phyloP scores from a whole-genome alignment of 257 asterid species.

The Nicotiana tomentosiformis region DNA sequence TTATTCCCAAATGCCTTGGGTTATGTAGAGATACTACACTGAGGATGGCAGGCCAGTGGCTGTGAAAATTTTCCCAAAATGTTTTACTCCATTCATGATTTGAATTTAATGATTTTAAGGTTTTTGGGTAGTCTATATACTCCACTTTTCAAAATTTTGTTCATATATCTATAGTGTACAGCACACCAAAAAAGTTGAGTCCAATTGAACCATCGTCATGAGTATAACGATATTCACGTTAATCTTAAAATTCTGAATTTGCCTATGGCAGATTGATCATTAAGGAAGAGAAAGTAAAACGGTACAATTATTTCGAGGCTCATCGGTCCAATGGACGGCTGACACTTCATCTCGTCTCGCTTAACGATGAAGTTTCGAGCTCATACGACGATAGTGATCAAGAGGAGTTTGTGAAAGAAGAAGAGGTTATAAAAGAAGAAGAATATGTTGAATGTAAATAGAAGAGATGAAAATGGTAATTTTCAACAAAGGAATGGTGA shows the following conservation, averaged over 20 bases:
- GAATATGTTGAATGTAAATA: neutral
- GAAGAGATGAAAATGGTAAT: slow-evolving; percentile 5
- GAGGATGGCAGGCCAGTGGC: slow-evolving; percentile 39
- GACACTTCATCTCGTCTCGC: slow-evolving; percentile 35
- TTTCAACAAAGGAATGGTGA: slow-evolving; percentile 3
- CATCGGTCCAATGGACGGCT: slow-evolving; percentile 54
- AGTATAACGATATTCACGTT: no score
- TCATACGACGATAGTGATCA: neutral
- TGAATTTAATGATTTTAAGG: no score
- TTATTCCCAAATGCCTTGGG: slow-evolving; percentile 46
- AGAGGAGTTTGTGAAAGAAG: neutral
- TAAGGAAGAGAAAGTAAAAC: slow-evolving; percentile 43
- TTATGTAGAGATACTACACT: slow-evolving; percentile 38
- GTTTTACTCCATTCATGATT: no score
- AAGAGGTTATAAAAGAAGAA: neutral
- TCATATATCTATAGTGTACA: no score
- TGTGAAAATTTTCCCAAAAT: neutral
- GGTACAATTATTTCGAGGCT: slow-evolving; percentile 48
- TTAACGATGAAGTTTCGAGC: slow-evolving; percentile 16
- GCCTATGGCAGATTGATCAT: slow-evolving; percentile 45
- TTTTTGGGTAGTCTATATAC: no score
- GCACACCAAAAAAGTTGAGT: no score
- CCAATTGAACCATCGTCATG: no score
- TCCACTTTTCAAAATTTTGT: no score
- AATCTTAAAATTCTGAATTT: no score